Base-by-base conservation (phyloP, 208 protist species). In the Trypanosoma scelopori region DNA sequence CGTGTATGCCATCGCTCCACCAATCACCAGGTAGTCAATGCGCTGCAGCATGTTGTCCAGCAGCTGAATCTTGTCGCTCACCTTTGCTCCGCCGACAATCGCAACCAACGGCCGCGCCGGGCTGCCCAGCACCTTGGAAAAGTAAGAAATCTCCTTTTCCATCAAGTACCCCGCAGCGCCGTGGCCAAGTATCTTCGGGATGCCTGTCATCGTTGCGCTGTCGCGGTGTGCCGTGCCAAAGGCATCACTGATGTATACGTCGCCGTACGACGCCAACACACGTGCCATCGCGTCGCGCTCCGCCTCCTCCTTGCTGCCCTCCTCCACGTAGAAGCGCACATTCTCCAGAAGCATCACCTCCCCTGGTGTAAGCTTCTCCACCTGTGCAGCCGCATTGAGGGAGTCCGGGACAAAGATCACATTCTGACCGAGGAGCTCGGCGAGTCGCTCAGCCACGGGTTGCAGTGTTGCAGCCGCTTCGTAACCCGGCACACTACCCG, bases 141-240 rank as follows among this genome's bases (percentile, higher is more conserved):
- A 99, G 79, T 97, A 98, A 30, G 98, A 95, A 47, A 99, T 87
- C 79, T 99, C 99, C 68, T 99, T 99, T 49, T 97, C 92, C 81
- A 99, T 96, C 27, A 99, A 86, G 76, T 99, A 98, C 53, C 99
- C 99, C 22, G 98, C 93, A 32, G 90, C 98, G 46, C 96, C 84
- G 27, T 89, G 58, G 27, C 88, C 88, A 35, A 94, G 64, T 3
- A 92, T 55, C 74, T 90, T 86, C 13, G 91, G 89, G 49, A 97
- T 90, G 28, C 89, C 89, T 5, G 87, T 94, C 69, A 94, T 95
- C 45, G 88, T 92, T 46, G 88, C 91, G 77, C 99, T 98, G 30
- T 98, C 97, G 59, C 99, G 93, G 83, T 99, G 98, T 4, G 98
- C 94, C 22, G 98, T 98, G 65, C 98, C 98, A 79, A 99, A 99